Percentiles rank a stretch among this genome's conserved stretches.
Evolutionary conservation across 1,139 yeast genomes (phyloP).

Genomic region (Protomyces gravidus): DNA sequence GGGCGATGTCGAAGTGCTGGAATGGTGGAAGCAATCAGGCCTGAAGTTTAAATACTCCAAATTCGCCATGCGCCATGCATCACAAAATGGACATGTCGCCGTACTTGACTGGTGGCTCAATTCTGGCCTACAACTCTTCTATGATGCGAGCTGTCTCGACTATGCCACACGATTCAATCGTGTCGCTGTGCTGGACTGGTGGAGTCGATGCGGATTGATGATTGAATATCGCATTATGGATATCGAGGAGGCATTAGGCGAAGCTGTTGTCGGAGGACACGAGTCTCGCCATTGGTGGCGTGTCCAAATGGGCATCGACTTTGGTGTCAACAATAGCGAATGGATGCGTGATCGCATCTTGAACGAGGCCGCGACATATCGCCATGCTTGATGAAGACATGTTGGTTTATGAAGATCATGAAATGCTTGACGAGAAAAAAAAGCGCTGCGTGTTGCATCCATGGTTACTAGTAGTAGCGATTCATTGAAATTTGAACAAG

Average conservation of each 20-base stretch:
- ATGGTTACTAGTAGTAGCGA: too few species aligned
- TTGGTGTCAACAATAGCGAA: slow-evolving; percentile 26
- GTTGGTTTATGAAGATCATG: background rate
- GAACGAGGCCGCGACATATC: slow-evolving; percentile 24
- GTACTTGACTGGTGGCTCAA: slow-evolving; percentile 28
- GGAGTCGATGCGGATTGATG: slow-evolving; percentile 25
- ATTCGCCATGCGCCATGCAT: slow-evolving; percentile 26
- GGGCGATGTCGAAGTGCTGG: slow-evolving; percentile 18
- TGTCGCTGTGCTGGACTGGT: slow-evolving; percentile 26
- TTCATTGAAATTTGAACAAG: background rate
- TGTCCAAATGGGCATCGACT: slow-evolving; percentile 24
- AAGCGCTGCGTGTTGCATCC: too few species aligned
- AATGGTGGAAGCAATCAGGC: slow-evolving; percentile 24
- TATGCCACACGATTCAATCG: slow-evolving; percentile 26
- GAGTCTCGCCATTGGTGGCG: slow-evolving; percentile 25
- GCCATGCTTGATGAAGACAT: slow-evolving; percentile 20
- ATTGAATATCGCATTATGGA: slow-evolving; percentile 28
- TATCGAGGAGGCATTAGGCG: slow-evolving; percentile 25
- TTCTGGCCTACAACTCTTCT: slow-evolving; percentile 20
- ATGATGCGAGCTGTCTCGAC: slow-evolving; percentile 24
- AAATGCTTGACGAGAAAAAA: too few species aligned
- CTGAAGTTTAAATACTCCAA: slow-evolving; percentile 24
- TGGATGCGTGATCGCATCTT: slow-evolving; percentile 24
- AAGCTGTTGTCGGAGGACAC: slow-evolving; percentile 26
- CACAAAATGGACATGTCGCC: slow-evolving; percentile 19